These are phyloP conservation scores for Camellia japonica DNA, from an alignment of 148 eudicot species.

Conservation along the genomic window DNA sequence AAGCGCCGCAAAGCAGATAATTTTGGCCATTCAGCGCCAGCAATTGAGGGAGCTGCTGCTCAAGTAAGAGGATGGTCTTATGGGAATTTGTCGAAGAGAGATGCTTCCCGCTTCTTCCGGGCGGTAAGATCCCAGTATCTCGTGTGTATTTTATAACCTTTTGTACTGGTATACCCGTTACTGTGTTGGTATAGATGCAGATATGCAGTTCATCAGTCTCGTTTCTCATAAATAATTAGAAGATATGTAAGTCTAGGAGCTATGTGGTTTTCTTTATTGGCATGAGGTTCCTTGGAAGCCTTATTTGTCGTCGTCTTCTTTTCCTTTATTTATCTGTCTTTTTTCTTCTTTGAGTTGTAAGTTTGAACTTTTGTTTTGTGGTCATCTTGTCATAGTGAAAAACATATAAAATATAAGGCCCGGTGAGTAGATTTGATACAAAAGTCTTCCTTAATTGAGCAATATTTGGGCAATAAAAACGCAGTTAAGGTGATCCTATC, in stretches of 20 bases:
- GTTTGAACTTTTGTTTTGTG: not conserved
- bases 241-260: not conserved
- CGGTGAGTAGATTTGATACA: too few species aligned
- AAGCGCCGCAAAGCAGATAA: constrained; percentile 81
- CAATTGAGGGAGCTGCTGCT: constrained; percentile 87
- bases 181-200: not conserved
- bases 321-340: not conserved
- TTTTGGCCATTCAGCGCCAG: constrained; percentile 51
- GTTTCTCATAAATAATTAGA: not conserved
- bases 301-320: not conserved
- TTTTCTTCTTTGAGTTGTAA: not conserved
- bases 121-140: constrained; percentile 50
- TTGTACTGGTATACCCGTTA: not conserved
- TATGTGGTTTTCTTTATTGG: not conserved
- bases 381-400: not conserved
- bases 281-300: not conserved
- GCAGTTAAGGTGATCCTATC: not conserved
- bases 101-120: constrained; percentile 88
- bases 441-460: not conserved
- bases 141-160: not conserved
- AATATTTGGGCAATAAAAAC: not conserved
- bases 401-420: not conserved
- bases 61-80: constrained; percentile 96
- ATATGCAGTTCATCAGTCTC: not conserved
- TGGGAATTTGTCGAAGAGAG: constrained; percentile 93